Base-by-base conservation (phyloP, 2,329 filamentous ascomycete genomes). In the Fusarium avenaceum region DNA sequence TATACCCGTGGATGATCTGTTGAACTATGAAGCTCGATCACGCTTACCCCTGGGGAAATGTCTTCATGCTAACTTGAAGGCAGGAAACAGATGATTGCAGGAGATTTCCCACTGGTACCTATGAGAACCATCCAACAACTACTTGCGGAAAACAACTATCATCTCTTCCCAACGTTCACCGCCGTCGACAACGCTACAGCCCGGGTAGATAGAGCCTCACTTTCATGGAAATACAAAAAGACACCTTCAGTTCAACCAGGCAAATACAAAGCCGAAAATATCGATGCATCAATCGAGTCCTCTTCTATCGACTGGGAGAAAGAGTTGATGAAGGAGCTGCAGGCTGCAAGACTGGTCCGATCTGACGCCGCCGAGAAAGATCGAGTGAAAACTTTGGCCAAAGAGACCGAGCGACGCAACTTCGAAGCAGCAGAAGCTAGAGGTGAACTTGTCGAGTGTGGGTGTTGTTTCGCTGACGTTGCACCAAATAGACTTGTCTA, bases 401-500 rank as follows among this genome's bases (percentile, higher is more conserved):
- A 57, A 14, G 9, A 71, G 7, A 67, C 68, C 2, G 61, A 69
- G 77, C 35, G 35, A 28, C 69, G 70, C 2, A 86, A 87, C 51
- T 65, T 82, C 14, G 68, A 72, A 10, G 61, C 63, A n/a, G 83
- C 85, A 22, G 79, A 79, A 60, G 78, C 72, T 2, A 78, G 80
- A 6, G 87, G 89, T 1, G 82, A 85, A 19, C 81, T 90, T 40
- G 77, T 82, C 13, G 92, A 95, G 69, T 96, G 91, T 70, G 85
- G 84, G 43, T 93, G 92, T 73, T 97, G 93, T 77, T 96, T 86
- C 72, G 82, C 83, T 8, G 89, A 93, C 6, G 83, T 84, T 49
- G 84, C 91, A 3, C 77, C 88, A 45, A 92, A 92, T 69, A 85
- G 89, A 47, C 88, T 92, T 81, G 84, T 92, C 2, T 82, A 87